Percentiles rank a stretch among this genome's conserved stretches.
These are phyloP conservation scores for Lecanoromycetidae sp. DNA, from an alignment of 2,329 filamentous ascomycete genomes.

Conservation along the genomic window DNA sequence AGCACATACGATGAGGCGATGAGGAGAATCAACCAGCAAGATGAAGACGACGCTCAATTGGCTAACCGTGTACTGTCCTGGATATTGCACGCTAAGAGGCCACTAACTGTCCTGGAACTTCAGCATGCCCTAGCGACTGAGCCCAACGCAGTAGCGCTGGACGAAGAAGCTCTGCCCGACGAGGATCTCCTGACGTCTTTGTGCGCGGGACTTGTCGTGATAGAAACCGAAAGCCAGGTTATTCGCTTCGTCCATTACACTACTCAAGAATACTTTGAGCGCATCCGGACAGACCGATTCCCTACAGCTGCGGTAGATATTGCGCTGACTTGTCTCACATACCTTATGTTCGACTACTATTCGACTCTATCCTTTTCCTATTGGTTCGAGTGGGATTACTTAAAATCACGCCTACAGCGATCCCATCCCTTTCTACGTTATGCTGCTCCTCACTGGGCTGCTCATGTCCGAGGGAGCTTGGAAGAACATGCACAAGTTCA, in stretches of 20 bases:
- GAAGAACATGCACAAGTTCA: too few relatives aligned
- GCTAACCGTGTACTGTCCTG: constrained; percentile 14
- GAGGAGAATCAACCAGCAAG: constrained; percentile 2
- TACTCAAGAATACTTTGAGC: constrained; percentile 5
- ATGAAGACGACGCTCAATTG: background rate
- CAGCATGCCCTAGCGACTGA: constrained; percentile 18
- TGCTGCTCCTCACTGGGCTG: background rate
- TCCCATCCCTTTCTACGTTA: too few relatives aligned
- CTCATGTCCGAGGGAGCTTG: too few relatives aligned
- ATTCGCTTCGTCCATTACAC: constrained; percentile 7
- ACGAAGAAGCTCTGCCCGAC: background rate
- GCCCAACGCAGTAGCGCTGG: constrained; percentile 7
- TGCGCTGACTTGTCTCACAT: background rate
- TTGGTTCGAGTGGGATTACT: too few relatives aligned
- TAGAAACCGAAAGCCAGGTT: background rate
- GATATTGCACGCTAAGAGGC: constrained; percentile 17
- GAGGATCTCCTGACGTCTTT: background rate
- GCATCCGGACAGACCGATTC: background rate
- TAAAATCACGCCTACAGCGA: too few relatives aligned
- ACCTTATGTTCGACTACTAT: background rate
- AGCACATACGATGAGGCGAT: constrained; percentile 9
- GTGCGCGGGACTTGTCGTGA: background rate
- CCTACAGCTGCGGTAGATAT: background rate
- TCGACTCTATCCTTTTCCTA: too few relatives aligned
- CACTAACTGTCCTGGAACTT: constrained; percentile 15